Conservation (phyloP, 2,329 filamentous ascomycete genomes). For the Colletotrichum australisinense region DNA sequence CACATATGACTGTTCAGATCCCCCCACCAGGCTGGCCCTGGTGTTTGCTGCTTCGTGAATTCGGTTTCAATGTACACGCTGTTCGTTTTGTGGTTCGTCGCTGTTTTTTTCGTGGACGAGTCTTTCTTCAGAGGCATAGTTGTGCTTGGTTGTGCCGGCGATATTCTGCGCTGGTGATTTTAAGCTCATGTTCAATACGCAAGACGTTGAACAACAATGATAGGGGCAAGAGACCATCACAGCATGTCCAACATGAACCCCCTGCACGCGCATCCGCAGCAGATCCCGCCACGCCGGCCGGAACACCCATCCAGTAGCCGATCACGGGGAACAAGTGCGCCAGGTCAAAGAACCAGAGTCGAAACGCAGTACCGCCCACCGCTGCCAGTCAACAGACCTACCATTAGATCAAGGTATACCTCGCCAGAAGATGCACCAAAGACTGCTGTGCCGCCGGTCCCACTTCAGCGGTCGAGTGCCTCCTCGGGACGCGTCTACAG, state of each 20-base stretch:
- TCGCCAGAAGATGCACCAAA: conserved; percentile 10
- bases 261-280: conserved; percentile 2
- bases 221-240: neutral
- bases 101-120: neutral
- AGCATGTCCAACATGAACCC: conserved; percentile 14
- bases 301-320: neutral
- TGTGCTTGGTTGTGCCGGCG: neutral
- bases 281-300: conserved; percentile 8
- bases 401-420: conserved; percentile 13
- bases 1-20: conserved; percentile 16
- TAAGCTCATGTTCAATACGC: neutral
- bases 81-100: neutral
- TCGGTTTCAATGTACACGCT: neutral
- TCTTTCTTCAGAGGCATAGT: neutral
- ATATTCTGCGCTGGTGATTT: neutral
- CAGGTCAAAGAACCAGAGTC: conserved; percentile 14
- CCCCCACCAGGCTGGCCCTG: neutral
- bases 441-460: neutral
- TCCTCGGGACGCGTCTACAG: conserved; percentile 27
- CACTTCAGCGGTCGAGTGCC: conserved; percentile 5
- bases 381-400: conserved; percentile 13
- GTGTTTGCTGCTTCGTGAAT: neutral
- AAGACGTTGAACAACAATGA: neutral
- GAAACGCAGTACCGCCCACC: conserved; percentile 14
- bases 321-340: neutral